Percentiles rank a stretch among this genome's conserved stretches.
phyloP scores from a whole-genome alignment of 2,329 filamentous ascomycete genomes.

The Helminthosporium solani region DNA sequence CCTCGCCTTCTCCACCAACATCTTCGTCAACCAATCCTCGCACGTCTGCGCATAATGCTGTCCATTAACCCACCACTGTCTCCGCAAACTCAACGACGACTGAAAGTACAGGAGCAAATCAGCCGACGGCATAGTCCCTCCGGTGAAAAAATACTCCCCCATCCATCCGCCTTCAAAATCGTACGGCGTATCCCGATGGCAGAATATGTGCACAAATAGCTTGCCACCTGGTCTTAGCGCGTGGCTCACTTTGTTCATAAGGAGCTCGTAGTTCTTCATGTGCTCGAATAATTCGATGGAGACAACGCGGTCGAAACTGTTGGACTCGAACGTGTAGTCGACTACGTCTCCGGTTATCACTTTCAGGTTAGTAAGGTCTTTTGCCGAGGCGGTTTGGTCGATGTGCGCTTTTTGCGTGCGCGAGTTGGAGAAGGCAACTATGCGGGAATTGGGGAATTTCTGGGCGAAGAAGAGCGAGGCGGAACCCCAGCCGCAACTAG shows the following conservation, averaged over 20 bases:
- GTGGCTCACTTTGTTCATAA: slow-evolving; percentile 63
- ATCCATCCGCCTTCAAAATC: slow-evolving; percentile 74
- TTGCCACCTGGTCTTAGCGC: slow-evolving; percentile 64
- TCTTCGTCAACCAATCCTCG: slow-evolving; percentile 66
- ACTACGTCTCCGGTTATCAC: slow-evolving; percentile 69
- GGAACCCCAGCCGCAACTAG: slow-evolving; percentile 71
- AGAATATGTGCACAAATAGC: slow-evolving; percentile 69
- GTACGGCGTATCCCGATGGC: slow-evolving; percentile 65
- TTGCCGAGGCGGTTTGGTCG: slow-evolving; percentile 57
- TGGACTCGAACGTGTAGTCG: slow-evolving; percentile 62
- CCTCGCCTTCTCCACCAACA: slow-evolving; percentile 58
- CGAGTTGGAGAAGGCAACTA: slow-evolving; percentile 71
- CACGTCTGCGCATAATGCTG: slow-evolving; percentile 69
- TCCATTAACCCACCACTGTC: slow-evolving; percentile 72
- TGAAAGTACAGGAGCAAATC: slow-evolving; percentile 70
- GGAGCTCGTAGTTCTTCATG: slow-evolving; percentile 72
- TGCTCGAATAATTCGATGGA: slow-evolving; percentile 74
- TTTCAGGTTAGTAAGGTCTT: slow-evolving; percentile 60
- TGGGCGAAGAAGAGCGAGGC: slow-evolving; percentile 66
- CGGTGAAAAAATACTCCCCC: slow-evolving; percentile 72
- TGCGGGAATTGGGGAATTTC: slow-evolving; percentile 59
- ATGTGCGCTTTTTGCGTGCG: slow-evolving; percentile 68
- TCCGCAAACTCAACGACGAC: slow-evolving; percentile 58
- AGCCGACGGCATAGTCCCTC: slow-evolving; percentile 65
- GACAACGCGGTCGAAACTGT: slow-evolving; percentile 64